These are phyloP conservation scores for Wickerhamiella australiensis DNA, from an alignment of 805 yeast genomes.

Conservation along the genomic window DNA sequence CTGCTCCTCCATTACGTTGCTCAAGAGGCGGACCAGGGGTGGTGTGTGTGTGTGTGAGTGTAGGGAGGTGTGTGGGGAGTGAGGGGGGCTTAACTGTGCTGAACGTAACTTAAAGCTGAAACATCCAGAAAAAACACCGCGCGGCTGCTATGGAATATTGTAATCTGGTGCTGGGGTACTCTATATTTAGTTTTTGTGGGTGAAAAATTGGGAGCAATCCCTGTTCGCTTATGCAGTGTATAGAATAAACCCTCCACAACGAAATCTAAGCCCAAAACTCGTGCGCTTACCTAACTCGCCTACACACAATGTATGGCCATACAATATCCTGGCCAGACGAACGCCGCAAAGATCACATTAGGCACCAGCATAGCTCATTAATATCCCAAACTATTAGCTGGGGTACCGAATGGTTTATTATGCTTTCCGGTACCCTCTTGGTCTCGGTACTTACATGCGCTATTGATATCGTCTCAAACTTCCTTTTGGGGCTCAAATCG, in stretches of 20 bases:
- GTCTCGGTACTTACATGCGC: conserved; percentile 4
- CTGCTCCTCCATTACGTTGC: conserved; percentile 1
- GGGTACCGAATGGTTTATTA: conserved; percentile 5
- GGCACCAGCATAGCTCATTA: not conserved
- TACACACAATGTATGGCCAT: not conserved
- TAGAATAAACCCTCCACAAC: not conserved
- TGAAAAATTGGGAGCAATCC: not conserved
- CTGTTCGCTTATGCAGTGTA: not conserved
- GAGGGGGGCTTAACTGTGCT: not conserved
- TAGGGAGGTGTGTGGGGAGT: not conserved
- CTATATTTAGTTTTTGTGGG: too few species aligned
- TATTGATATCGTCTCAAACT: not conserved
- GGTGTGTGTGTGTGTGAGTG: not conserved
- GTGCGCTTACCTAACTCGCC: not conserved
- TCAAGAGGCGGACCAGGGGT: not conserved
- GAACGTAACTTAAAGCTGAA: not conserved
- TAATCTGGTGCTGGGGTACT: too few species aligned
- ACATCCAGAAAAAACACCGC: too few species aligned
- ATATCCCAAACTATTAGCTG: not conserved
- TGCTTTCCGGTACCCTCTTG: conserved; percentile 2
- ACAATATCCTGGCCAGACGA: conserved; percentile 13
- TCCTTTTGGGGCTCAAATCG: not conserved
- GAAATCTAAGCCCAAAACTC: too few species aligned
- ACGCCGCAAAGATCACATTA: not conserved
- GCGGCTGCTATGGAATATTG: too few species aligned